A percentile compares a stretch with the other conserved stretches of the same genome.
Evolutionary conservation across 768 basidiomycete species (phyloP).

Genomic region (Boletales sp.): DNA sequence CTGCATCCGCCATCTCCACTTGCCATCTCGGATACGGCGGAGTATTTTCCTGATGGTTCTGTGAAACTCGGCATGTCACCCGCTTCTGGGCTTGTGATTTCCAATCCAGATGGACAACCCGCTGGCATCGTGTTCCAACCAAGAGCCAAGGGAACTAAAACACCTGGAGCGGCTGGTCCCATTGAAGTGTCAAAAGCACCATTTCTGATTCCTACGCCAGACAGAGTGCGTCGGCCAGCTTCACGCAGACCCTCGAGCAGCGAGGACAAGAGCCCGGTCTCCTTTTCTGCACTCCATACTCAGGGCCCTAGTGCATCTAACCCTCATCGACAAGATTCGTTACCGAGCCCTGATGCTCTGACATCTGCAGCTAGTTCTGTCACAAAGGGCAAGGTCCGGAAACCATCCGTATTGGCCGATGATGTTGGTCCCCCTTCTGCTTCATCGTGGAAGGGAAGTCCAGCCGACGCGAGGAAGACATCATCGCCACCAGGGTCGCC

Average conservation of each 20-base stretch:
- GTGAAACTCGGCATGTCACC: conserved; percentile 70
- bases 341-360: conserved; percentile 20
- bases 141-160: conserved; percentile 39
- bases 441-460: conserved; percentile 24
- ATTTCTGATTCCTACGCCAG: conserved; percentile 27
- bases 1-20: conserved; percentile 66
- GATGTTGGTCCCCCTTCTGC: conserved; percentile 12
- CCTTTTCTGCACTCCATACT: conserved; percentile 29
- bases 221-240: conserved; percentile 23
- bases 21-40: conserved; percentile 64
- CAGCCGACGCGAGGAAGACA: conserved; percentile 29
- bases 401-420: conserved; percentile 30
- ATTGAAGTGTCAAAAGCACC: conserved; percentile 49
- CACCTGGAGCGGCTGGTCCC: conserved; percentile 26
- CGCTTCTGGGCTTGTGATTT: conserved; percentile 84
- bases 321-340: conserved; percentile 24
- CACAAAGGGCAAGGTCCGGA: conserved; percentile 25
- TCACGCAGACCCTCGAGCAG: conserved; percentile 25
- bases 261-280: conserved; percentile 27
- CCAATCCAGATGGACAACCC: conserved; percentile 89
- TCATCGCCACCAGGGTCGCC: conserved; percentile 35
- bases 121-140: conserved; percentile 98
- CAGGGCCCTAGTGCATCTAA: conserved; percentile 9
- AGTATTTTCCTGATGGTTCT: conserved; percentile 63
- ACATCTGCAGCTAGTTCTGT: conserved; percentile 1